Evolutionary conservation across 495 filamentous ascomycete genomes (phyloP).

Genomic region (Xylaria flabelliformis): DNA sequence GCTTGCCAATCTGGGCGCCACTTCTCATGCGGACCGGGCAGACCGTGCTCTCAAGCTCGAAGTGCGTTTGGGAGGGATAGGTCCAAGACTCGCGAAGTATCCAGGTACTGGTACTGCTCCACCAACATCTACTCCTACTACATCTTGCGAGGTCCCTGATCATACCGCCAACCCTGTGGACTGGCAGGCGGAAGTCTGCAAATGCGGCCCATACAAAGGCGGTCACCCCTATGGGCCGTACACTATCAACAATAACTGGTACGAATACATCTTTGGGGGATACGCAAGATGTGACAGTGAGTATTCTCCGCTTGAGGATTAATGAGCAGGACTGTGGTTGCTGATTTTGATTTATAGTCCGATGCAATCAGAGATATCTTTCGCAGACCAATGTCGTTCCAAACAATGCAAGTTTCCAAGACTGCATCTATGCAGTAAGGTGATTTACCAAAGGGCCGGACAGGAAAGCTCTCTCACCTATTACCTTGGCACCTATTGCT

Average conservation of each 20-base stretch:
- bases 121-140: neutral
- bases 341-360: neutral
- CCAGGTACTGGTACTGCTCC: neutral
- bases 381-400: neutral
- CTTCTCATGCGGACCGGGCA: neutral
- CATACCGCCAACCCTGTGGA: neutral
- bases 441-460: neutral
- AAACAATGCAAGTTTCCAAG: constrained; percentile 2
- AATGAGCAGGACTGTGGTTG: neutral
- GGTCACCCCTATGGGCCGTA: neutral
- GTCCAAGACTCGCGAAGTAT: neutral
- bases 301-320: neutral
- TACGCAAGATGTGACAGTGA: neutral
- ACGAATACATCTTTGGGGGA: neutral
- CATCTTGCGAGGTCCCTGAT: constrained; percentile 1
- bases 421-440: neutral
- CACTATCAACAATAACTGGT: constrained; percentile 7
- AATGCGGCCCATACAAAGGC: neutral
- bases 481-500: neutral
- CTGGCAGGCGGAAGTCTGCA: constrained; percentile 8
- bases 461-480: neutral
- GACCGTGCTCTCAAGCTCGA: neutral
- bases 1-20: neutral
- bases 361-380: neutral
- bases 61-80: neutral